A percentile compares a stretch with the other conserved stretches of the same genome.
Conservation (phyloP, 1,284 basidiomycete genomes). For the Agaricales sp. region DNA sequence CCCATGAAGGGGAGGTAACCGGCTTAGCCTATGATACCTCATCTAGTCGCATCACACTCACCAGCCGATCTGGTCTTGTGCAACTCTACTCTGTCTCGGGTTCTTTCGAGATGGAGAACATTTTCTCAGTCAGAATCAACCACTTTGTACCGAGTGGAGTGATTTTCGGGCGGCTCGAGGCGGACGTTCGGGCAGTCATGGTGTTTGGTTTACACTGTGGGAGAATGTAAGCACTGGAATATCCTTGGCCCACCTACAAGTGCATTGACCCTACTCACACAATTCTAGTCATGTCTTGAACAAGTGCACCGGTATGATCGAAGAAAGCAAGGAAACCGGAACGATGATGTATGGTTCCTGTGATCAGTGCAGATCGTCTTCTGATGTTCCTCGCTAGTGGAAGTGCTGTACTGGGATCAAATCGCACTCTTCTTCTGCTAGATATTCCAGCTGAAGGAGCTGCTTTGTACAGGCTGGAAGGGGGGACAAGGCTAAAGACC, state of each 20-base stretch:
- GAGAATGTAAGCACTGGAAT: slow-evolving; percentile 10
- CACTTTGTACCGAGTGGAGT: slow-evolving; percentile 9
- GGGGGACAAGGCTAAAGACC: slow-evolving; percentile 8
- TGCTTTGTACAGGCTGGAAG: slow-evolving; percentile 12
- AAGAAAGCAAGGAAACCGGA: neutral
- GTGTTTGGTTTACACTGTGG: slow-evolving; percentile 10
- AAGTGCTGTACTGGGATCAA: slow-evolving; percentile 3
- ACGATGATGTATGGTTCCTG: too few species aligned
- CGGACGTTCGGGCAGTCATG: slow-evolving; percentile 6
- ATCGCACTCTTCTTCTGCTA: slow-evolving; percentile 9
- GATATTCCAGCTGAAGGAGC: slow-evolving; percentile 12
- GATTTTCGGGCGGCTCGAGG: slow-evolving; percentile 7
- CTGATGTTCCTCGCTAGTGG: slow-evolving; percentile 2
- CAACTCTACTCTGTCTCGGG: slow-evolving; percentile 8
- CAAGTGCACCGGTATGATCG: neutral
- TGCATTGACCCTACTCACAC: too few species aligned
- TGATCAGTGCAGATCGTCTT: too few species aligned
- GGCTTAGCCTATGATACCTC: neutral
- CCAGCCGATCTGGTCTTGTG: slow-evolving; percentile 1
- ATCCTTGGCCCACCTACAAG: too few species aligned
- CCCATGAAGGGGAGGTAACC: neutral
- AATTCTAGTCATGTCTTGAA: too few species aligned
- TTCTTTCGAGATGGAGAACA: neutral
- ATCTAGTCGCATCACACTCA: neutral
- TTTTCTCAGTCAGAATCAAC: slow-evolving; percentile 8